Percentiles rank a stretch among this genome's conserved stretches.
phyloP scores from a whole-genome alignment of 2,329 filamentous ascomycete genomes.

The Scedosporium minutisporum region DNA sequence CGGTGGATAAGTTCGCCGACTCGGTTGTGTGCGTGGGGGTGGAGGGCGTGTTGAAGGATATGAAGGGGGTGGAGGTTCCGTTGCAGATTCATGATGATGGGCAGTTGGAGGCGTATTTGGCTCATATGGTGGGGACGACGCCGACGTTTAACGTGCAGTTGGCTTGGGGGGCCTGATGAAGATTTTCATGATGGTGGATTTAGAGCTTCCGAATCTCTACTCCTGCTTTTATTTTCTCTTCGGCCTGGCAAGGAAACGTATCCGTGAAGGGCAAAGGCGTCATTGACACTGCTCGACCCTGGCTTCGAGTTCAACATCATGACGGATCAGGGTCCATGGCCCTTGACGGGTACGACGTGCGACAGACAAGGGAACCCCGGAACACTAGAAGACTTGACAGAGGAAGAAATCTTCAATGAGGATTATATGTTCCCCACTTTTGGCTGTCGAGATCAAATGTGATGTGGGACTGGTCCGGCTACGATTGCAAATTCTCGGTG shows the following conservation, averaged over 20 bases:
- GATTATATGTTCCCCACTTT: too few relatives aligned
- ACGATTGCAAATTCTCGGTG: background rate
- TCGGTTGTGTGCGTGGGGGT: conserved; percentile 45
- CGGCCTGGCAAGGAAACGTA: too few relatives aligned
- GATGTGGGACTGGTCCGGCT: background rate
- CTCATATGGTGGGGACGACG: conserved; percentile 43
- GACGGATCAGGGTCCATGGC: background rate
- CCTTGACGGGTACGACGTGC: background rate
- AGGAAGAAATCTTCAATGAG: too few relatives aligned
- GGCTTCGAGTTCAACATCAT: background rate
- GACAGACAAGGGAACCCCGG: background rate
- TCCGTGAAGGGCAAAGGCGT: background rate
- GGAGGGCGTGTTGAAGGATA: conserved; percentile 56
- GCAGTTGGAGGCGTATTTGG: conserved; percentile 63
- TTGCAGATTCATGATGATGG: conserved; percentile 60
- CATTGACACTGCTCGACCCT: background rate
- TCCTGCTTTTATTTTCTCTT: too few relatives aligned
- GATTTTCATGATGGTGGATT: background rate
- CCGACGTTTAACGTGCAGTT: conserved; percentile 34
- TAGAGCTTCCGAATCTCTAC: background rate
- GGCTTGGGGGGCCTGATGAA: conserved; percentile 14
- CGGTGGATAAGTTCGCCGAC: conserved; percentile 51
- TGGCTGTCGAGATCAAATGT: background rate
- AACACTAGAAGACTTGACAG: background rate
- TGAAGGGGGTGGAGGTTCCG: conserved; percentile 48